Evolutionary conservation across 2,329 filamentous ascomycete species (phyloP), one percentile per base, ranked within the genome.

Genomic region (Neurospora sp.): DNA sequence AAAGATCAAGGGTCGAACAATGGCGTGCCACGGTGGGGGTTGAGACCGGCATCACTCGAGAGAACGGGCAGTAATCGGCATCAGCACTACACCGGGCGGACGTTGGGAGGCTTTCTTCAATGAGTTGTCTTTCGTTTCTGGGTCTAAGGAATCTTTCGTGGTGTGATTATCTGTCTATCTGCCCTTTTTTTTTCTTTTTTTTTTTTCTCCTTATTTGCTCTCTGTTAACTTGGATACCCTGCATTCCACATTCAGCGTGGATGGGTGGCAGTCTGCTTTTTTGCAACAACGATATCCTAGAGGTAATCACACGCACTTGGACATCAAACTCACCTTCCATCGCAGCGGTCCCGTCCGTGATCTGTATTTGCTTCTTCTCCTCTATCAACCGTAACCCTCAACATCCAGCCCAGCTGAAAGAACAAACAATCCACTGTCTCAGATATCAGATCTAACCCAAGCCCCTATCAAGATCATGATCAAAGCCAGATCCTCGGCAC

Each of bases 11-110:
- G 65, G 43, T 71, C 19, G 70, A 70, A 66, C 62, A 68, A 43
- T 72, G 71, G 70, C 71, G 71, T 39, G 68, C 57, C 17, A 28
- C 17, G 4, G 67, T 70, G 11, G 52, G 67, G 11, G 67, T 62
- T n/a, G 41, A 67, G 67, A n/a, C 52, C 6, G 52, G 52, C 15
- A 62, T 62, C 33, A 38, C 36, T 23, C 66, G 15, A 5, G 36
- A 33, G n/a, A 38, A 15, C 6, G 36, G 12, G 19, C 11, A 39
- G 19, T 41, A 67, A 19, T 46, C 8, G 8, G 41, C 33, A 67
- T 46, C 17, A 39, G 19, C 17, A 23, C 6, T 23, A 6, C 10
- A 33, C 2, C 38, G 6, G 3, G 10, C 1, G 28, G 19, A 36
- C 8, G 17, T 3, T 8, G 28, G 19, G 19, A 57, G 6, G 28